Conservation (phyloP, 2,329 filamentous ascomycete genomes). For the Diaporthe sp. region DNA sequence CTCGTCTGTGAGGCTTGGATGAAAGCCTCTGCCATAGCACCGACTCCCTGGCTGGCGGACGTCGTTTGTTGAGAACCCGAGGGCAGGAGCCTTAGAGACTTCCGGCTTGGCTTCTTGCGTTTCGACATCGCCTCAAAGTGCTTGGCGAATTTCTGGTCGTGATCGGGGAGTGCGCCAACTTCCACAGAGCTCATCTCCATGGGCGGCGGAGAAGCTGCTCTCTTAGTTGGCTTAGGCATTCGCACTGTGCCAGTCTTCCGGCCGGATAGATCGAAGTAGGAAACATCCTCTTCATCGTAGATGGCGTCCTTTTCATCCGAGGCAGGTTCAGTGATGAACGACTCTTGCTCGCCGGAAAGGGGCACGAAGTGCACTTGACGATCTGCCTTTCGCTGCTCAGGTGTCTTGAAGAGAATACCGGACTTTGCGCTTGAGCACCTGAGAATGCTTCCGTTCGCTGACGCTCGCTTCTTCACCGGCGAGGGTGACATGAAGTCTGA, state of each 20-base stretch:
- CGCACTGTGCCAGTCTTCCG: constrained; percentile 34
- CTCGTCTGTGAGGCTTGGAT: constrained; percentile 57
- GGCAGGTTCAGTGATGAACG: neutral
- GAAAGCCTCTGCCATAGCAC: constrained; percentile 66
- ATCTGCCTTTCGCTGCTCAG: constrained; percentile 44
- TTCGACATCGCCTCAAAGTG: constrained; percentile 62
- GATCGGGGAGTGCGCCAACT: constrained; percentile 51
- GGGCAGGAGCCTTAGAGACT: constrained; percentile 52
- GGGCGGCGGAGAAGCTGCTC: constrained; percentile 38
- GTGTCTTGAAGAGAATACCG: constrained; percentile 30
- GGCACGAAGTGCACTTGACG: constrained; percentile 55
- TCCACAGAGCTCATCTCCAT: constrained; percentile 31
- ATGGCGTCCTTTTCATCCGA: constrained; percentile 5
- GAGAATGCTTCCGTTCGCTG: constrained; percentile 18
- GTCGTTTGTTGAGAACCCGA: constrained; percentile 58
- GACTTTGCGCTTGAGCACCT: constrained; percentile 6
- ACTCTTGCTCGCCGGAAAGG: constrained; percentile 44
- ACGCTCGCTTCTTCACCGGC: constrained; percentile 49
- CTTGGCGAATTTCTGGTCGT: constrained; percentile 58
- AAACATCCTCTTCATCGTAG: constrained; percentile 34
- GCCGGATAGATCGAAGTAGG: constrained; percentile 35
- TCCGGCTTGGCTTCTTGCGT: constrained; percentile 49
- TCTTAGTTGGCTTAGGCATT: constrained; percentile 5
- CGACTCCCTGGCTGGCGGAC: constrained; percentile 55
- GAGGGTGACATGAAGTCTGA: constrained; percentile 66